Percentiles rank a stretch among this genome's conserved stretches.
phyloP scores from a whole-genome alignment of 176 grass and related monocot species.

The Juncus effusus region DNA sequence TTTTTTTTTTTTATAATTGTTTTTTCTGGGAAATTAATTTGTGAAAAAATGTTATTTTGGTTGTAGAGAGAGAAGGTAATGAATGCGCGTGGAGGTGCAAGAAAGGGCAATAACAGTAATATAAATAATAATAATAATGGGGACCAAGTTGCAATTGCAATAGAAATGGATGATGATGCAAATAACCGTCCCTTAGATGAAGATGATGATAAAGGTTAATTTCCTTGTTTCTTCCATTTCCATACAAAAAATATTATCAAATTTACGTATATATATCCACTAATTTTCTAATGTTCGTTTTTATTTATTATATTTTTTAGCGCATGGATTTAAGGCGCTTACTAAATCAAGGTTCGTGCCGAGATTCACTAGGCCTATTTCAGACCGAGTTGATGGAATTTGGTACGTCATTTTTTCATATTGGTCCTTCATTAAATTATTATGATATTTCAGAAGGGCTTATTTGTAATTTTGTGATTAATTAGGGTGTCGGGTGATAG shows the following conservation, averaged over 20 bases:
- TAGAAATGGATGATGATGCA: constrained; percentile 50
- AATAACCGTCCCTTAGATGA: constrained; percentile 58
- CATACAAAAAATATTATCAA: constrained; percentile 4
- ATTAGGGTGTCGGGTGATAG: constrained; percentile 93
- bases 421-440: constrained; percentile 9
- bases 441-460: not conserved
- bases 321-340: constrained; percentile 95
- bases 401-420: constrained; percentile 47
- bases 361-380: constrained; percentile 79
- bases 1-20: constrained; percentile 7
- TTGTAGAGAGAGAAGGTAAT: constrained; percentile 69
- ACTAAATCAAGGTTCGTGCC: constrained; percentile 83
- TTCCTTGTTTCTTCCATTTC: constrained; percentile 18
- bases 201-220: constrained; percentile 95
- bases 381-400: constrained; percentile 90
- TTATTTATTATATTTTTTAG: constrained; percentile 39
- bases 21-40: constrained; percentile 5
- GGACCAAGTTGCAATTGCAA: constrained; percentile 85
- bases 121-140: constrained; percentile 18
- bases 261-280: not conserved
- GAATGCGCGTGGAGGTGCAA: constrained; percentile 56
- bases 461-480: constrained; percentile 12
- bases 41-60: too few relatives aligned
- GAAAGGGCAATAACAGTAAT: constrained; percentile 59
- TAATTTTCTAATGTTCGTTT: constrained; percentile 1